Percentiles rank a stretch among this genome's conserved stretches.
These are phyloP conservation scores for Phlebopus sp. DNA, from an alignment of 1,284 basidiomycete species.

Conservation along the genomic window DNA sequence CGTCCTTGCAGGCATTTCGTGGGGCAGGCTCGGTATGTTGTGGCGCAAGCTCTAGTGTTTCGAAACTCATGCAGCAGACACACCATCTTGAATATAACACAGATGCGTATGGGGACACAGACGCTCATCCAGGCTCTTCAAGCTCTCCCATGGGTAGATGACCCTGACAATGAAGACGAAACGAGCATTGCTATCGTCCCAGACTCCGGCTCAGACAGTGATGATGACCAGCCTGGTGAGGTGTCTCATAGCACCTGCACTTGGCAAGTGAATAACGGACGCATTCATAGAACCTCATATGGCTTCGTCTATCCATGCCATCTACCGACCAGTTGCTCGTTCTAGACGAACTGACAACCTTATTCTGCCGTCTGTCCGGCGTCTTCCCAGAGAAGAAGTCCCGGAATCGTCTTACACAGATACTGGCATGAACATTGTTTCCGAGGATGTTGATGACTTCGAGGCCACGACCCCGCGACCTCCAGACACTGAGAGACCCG, in stretches of 20 bases:
- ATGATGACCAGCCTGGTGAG: conserved; percentile 48
- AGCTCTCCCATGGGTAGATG: conserved; percentile 72
- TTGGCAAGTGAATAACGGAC: conserved; percentile 4
- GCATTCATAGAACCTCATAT: conserved; percentile 36
- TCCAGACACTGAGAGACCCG: conserved; percentile 27
- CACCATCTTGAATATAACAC: conserved; percentile 13
- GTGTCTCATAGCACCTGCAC: conserved; percentile 16
- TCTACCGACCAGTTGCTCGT: conserved; percentile 76
- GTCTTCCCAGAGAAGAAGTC: conserved; percentile 17
- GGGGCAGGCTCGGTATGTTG: conserved; percentile 64
- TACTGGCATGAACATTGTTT: conserved; percentile 22
- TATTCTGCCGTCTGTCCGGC: conserved; percentile 29
- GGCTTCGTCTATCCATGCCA: conserved; percentile 81
- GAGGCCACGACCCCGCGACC: conserved; percentile 47
- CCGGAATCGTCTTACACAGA: conserved; percentile 27
- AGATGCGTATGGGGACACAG: conserved; percentile 83
- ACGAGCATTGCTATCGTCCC: conserved; percentile 40
- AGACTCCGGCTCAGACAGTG: conserved; percentile 51
- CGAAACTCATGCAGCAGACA: conserved; percentile 6
- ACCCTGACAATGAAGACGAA: conserved; percentile 66
- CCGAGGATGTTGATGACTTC: conserved; percentile 57
- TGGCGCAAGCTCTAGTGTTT: conserved; percentile 1
- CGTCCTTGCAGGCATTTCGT: conserved; percentile 51
- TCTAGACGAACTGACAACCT: conserved; percentile 46
- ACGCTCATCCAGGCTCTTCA: conserved; percentile 82